A percentile compares a stretch with the other conserved stretches of the same genome.
Conservation (phyloP, 176 grass and related monocot species). For the Hordeum marinum region DNA sequence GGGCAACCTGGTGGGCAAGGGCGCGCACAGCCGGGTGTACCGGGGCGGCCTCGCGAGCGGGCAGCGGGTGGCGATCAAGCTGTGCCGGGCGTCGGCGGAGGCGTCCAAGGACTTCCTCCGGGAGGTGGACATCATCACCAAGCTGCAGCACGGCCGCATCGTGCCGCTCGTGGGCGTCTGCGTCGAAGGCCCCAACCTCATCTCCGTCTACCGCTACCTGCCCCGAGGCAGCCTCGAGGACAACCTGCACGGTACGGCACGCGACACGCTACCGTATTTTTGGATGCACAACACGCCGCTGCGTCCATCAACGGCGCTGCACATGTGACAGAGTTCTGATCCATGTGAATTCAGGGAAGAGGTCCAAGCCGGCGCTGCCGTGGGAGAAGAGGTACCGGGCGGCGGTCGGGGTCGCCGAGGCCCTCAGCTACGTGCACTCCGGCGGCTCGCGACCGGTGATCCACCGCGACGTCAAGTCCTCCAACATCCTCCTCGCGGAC, state of each 20-base stretch:
- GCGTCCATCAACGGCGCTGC: not conserved
- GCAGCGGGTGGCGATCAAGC: constrained; percentile 69
- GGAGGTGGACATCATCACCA: constrained; percentile 93
- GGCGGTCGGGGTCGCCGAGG: constrained; percentile 67
- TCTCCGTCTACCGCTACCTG: constrained; percentile 86
- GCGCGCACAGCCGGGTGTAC: constrained; percentile 83
- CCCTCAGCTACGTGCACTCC: constrained; percentile 70
- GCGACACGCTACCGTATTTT: not conserved
- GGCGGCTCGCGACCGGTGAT: constrained; percentile 66
- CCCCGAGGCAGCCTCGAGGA: constrained; percentile 81
- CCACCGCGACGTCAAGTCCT: constrained; percentile 94
- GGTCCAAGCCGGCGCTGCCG: constrained; percentile 37
- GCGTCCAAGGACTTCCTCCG: constrained; percentile 80
- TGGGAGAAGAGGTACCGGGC: constrained; percentile 73
- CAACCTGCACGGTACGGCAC: constrained; percentile 59
- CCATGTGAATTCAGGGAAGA: constrained; percentile 36
- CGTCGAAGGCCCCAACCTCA: constrained; percentile 66
- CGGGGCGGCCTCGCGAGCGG: constrained; percentile 57
- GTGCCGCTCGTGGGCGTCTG: constrained; percentile 80
- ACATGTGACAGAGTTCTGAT: not conserved
- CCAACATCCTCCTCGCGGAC: constrained; percentile 87
- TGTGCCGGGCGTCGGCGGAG: constrained; percentile 57
- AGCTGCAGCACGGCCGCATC: constrained; percentile 58
- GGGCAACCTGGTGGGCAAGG: constrained; percentile 76
- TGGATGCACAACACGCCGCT: not conserved